A percentile compares a stretch with the other conserved stretches of the same genome.
Evolutionary conservation across 345 rosid species (phyloP).

Genomic region (Acer yangbiense): DNA sequence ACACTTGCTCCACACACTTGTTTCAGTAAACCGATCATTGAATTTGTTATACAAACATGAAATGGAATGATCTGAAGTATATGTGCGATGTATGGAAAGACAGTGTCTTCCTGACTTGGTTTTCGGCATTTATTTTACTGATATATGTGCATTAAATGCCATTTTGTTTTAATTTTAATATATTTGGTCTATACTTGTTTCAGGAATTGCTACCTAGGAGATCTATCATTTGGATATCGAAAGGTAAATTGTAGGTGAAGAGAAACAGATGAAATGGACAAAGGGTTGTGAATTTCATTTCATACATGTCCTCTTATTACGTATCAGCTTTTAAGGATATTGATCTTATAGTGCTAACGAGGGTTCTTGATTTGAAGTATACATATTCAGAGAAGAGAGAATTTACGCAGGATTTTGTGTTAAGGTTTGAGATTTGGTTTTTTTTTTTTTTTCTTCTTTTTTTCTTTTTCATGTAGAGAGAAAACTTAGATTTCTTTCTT

Average conservation of each 20-base stretch:
- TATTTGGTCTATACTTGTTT: conserved; percentile 25
- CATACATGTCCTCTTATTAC: conserved; percentile 33
- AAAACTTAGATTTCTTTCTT: conserved; percentile 45
- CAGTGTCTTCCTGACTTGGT: not conserved
- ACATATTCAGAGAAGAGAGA: conserved; percentile 42
- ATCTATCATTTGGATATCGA: conserved; percentile 40
- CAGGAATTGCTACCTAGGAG: conserved; percentile 81
- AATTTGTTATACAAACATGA: too few relatives aligned
- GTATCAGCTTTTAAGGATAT: conserved; percentile 35
- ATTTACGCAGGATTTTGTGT: conserved; percentile 44
- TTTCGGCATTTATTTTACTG: not conserved
- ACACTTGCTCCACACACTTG: not conserved
- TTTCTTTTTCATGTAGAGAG: conserved; percentile 21
- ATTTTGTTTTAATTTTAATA: not conserved
- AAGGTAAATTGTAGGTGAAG: conserved; percentile 46
- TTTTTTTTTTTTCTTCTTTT: conserved; percentile 6
- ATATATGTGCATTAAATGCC: conserved; percentile 4
- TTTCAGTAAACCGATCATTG: not conserved
- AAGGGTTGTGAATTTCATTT: conserved; percentile 42
- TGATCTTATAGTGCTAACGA: conserved; percentile 44
- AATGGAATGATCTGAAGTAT: not conserved
- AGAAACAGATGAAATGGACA: conserved; percentile 34
- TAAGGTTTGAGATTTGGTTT: conserved; percentile 50
- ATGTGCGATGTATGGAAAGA: not conserved
- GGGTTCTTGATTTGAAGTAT: conserved; percentile 42